Percentiles rank a stretch among this genome's conserved stretches.
Evolutionary conservation across 257 asterid species (phyloP).

Genomic region (Solanum neorickii): DNA sequence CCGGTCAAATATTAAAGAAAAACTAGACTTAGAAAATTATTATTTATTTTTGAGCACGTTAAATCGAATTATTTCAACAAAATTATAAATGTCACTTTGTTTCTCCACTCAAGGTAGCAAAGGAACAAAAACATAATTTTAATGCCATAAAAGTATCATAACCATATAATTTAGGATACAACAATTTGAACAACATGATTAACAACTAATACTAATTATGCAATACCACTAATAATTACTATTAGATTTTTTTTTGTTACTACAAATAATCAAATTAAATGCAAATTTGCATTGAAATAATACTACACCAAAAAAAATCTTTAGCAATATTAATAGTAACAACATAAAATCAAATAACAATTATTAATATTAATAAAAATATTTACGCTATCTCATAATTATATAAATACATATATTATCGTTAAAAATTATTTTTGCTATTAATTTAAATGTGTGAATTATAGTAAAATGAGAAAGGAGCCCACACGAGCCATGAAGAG

Average conservation of each 20-base stretch:
- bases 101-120: background rate
- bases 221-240: background rate
- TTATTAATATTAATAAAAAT: too few relatives aligned
- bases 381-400: too few relatives aligned
- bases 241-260: background rate
- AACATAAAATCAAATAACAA: too few relatives aligned
- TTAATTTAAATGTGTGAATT: too few relatives aligned
- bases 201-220: background rate
- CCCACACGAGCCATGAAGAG: background rate
- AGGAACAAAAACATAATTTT: background rate
- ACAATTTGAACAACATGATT: background rate
- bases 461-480: background rate
- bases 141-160: background rate
- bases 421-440: too few relatives aligned
- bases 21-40: background rate
- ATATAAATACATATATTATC: rapidly evolving
- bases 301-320: too few relatives aligned
- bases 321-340: too few relatives aligned
- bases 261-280: too few relatives aligned
- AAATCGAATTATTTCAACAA: background rate
- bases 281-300: too few relatives aligned
- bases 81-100: background rate
- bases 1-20: background rate
- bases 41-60: background rate
- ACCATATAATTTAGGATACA: background rate